Evolutionary conservation across 164 flowering plant genomes (phyloP), one percentile per base, ranked within the genome.

Genomic region (Kingdonia uniflora): DNA sequence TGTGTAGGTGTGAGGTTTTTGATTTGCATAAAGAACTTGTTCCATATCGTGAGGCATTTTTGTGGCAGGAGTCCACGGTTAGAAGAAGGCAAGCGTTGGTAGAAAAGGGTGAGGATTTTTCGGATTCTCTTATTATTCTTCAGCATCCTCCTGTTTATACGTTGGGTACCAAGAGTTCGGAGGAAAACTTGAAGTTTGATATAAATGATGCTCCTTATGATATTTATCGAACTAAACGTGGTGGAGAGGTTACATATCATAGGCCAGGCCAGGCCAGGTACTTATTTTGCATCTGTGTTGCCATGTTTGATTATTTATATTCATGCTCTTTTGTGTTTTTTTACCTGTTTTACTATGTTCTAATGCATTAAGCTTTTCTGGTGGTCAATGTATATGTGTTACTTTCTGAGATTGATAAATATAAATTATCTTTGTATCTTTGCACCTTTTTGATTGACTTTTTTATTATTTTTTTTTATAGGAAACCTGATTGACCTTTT

Each of bases 201-300:
- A 29, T 65, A 15, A 65, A 77, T 12, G 45, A 84, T 58, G 67
- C 95, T 62, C 90, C 92, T 63, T 81, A 58, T 50, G 81, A 83
- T 60, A 64, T 82, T 66, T 75, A 76, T 70, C 65, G 79, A 54
- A 84, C 88, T 3, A 96, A 92, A 52, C 94, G 98, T 5, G 96
- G 98, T 14, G 95, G 96, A 1, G 95, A 92, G 65, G 96, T 92
- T 59, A 87, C 98, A 1, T 92, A 78, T 63, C 98, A 92, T 66
- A 96, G 98, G 14, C 98, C 98, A 68, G 98, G 96, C n/a, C n/a
- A n/a, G n/a, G n/a, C 22, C 98, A 92, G 96, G 96, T 91, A 64
- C 23, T 39, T 29, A 6, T 44, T 62, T 57, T 24, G 6, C 21
- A n/a, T n/a, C n/a, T 57, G 22, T 16, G 16, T 41, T 2, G 14